Evolutionary conservation across 2,329 filamentous ascomycete genomes (phyloP).

Genomic region (Alternaria sp.): DNA sequence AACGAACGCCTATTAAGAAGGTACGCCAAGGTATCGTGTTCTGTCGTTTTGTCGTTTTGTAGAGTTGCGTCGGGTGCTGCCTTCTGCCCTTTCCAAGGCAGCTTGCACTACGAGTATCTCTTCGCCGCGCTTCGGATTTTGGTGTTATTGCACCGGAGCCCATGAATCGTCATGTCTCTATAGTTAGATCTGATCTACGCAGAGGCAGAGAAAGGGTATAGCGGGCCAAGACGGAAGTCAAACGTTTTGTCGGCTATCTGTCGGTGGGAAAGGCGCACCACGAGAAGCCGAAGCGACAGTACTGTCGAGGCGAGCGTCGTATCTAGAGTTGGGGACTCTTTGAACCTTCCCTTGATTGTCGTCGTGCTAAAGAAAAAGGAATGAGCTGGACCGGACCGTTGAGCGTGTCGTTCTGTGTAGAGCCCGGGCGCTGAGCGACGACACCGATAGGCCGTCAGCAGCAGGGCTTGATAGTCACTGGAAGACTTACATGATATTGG

Average conservation of each 20-base stretch:
- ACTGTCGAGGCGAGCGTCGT: neutral
- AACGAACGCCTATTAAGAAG: neutral
- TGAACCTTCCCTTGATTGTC: neutral
- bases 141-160: neutral
- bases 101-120: neutral
- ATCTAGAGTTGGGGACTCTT: neutral
- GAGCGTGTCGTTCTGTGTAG: neutral
- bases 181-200: neutral
- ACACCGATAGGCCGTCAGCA: neutral
- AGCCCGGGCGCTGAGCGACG: neutral
- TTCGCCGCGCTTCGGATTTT: neutral
- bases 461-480: neutral
- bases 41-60: neutral
- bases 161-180: too few relatives aligned
- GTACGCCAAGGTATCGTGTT: neutral
- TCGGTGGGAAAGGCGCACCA: neutral
- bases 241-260: neutral
- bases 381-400: neutral
- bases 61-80: neutral
- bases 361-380: neutral
- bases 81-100: neutral
- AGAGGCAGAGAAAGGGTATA: neutral
- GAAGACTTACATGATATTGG: neutral
- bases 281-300: too few relatives aligned
- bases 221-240: neutral